Base-by-base conservation (phyloP, 1,284 basidiomycete species). In the Melanopsichium pennsylvanicum region DNA sequence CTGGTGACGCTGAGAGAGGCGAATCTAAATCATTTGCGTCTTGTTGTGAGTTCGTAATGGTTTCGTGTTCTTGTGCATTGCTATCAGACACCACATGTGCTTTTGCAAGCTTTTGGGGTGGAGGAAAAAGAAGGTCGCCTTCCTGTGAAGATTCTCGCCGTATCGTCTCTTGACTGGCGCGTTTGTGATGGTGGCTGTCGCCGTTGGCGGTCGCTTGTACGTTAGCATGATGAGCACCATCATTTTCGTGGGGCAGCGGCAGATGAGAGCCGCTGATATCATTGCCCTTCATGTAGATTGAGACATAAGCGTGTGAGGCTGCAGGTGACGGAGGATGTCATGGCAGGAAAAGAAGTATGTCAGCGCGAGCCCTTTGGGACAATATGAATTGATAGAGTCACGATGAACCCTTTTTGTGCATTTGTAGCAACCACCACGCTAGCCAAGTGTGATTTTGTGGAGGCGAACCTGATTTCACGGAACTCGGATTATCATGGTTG, bases 81-180 rank as follows among this genome's bases (percentile, higher is more conserved):
- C 13, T 8, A 12, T 31, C 29, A 9, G 18, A 32, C 16, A 21
- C 18, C 4, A 15, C 13, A 6, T 48, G 22, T 2, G 19, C 15
- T 3, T 16, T 12, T 4, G 35, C 37, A 11, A 26, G 11, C 23
- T 42, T 31, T 13, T 38, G 27, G 15, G 41, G 7, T n/a, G 15
- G n/a, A 7, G 38, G 35, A 0, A 37, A 31, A 8, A 29, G 18
- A 13, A 22, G 9, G 26, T n/a, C 19, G n/a, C 16, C 38, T n/a
- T 31, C 22, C 15, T 27, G 12, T 16, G 9, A n/a, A 3, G 23
- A 5, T 27, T 47, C 39, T 35, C 52, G 38, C 21, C 60, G 38
- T 13, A 57, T 31, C 4, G 60, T 63, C n/a, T 63, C 54, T 21
- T 52, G 40, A 41, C 60, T 57, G 21, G 31, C 39, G 31, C 49